Conservation (phyloP, 192 early-diverging fungal genomes). For the Glomus cerebriforme region DNA sequence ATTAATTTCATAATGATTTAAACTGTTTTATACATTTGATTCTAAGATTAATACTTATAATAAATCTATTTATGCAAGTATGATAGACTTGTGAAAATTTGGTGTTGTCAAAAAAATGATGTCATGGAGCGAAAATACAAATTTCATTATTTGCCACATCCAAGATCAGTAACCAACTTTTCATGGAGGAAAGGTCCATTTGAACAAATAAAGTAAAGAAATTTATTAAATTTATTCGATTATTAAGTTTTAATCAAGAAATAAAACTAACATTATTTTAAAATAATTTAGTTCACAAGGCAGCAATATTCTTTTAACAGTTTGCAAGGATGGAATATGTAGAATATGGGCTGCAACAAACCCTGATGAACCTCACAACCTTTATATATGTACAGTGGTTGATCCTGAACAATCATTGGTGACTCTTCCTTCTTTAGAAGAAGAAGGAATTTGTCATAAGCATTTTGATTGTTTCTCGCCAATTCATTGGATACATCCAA, state of each 20-base stretch:
- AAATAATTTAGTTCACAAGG: not conserved
- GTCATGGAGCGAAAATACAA: conserved; percentile 34
- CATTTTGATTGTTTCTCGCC: conserved; percentile 45
- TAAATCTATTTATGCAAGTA: conserved; percentile 38
- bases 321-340: conserved; percentile 66
- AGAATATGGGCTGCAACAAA: conserved; percentile 69
- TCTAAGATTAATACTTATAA: not conserved
- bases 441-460: not conserved
- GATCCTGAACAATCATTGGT: conserved; percentile 66
- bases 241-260: conserved; percentile 19
- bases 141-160: conserved; percentile 72
- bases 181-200: conserved; percentile 59
- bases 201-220: not conserved
- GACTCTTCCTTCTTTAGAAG: conserved; percentile 30
- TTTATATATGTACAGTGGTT: conserved; percentile 70
- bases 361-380: conserved; percentile 49
- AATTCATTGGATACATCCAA: conserved; percentile 61
- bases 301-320: conserved; percentile 59
- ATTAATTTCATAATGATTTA: conserved; percentile 2
- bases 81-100: conserved; percentile 68
- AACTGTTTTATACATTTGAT: not conserved
- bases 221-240: not conserved
- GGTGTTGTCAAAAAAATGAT: conserved; percentile 44
- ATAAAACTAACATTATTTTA: not conserved
- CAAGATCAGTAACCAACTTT: conserved; percentile 57